A percentile compares a stretch with the other conserved stretches of the same genome.
Evolutionary conservation across 805 yeast genomes (phyloP).

Genomic region (Groenewaldozyma tartarivorans): DNA sequence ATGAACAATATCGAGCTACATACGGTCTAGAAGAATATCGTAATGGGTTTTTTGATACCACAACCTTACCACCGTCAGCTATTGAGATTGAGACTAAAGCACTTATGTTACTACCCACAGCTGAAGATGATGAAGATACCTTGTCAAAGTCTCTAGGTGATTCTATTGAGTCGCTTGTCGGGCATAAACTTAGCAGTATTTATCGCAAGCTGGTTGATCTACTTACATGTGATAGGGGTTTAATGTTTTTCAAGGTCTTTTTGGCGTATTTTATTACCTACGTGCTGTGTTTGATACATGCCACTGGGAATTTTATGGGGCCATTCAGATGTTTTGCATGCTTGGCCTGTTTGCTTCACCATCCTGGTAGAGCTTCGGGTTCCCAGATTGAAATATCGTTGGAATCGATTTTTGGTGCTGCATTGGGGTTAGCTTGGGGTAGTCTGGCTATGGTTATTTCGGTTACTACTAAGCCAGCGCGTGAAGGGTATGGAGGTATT

Average conservation of each 20-base stretch:
- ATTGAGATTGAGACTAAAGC: conserved; percentile 7
- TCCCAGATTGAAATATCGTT: conserved; percentile 38
- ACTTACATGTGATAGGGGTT: background rate
- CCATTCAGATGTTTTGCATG: conserved; percentile 33
- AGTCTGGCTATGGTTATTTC: conserved; percentile 35
- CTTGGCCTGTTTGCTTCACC: conserved; percentile 35
- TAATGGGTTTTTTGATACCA: conserved; percentile 40
- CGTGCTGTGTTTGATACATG: conserved; percentile 31
- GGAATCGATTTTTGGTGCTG: conserved; percentile 32
- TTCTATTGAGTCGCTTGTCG: no score
- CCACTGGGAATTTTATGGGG: conserved; percentile 37
- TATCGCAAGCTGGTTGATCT: background rate
- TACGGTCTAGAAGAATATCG: conserved; percentile 37
- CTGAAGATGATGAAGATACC: background rate
- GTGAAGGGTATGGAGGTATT: conserved; percentile 38
- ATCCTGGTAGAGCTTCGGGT: conserved; percentile 39
- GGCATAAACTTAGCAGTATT: background rate
- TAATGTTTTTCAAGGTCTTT: conserved; percentile 24
- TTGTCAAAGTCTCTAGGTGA: background rate
- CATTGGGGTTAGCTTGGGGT: conserved; percentile 38
- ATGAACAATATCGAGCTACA: conserved; percentile 28
- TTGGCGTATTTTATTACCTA: conserved; percentile 34
- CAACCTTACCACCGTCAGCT: conserved; percentile 27
- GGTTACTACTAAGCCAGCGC: conserved; percentile 31
- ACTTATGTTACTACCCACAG: no score